These are phyloP conservation scores for Sporothrix pseudoabietina DNA, from an alignment of 2,329 filamentous ascomycete species.

Conservation along the genomic window DNA sequence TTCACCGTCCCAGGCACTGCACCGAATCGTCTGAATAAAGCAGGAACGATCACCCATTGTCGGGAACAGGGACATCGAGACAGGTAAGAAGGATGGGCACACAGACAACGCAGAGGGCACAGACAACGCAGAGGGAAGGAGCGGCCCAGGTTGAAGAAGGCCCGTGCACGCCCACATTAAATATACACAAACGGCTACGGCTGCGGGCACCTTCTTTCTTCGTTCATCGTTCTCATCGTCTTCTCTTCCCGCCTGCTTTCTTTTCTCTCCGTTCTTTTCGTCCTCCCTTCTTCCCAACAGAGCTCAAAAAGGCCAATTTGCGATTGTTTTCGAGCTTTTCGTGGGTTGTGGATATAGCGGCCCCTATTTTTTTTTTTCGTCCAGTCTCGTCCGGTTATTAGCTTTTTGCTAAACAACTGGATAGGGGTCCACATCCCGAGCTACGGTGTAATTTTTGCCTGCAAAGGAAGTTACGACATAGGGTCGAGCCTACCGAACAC, in stretches of 20 bases:
- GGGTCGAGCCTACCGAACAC: neutral
- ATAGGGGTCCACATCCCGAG: slow-evolving; percentile 14
- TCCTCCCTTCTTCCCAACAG: neutral
- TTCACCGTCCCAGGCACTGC: neutral
- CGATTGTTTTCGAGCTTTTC: neutral
- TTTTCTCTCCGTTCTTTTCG: neutral
- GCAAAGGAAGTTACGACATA: neutral
- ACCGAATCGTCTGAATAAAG: neutral
- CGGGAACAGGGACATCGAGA: neutral
- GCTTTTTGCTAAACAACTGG: slow-evolving; percentile 9
- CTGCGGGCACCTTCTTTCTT: neutral
- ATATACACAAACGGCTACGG: slow-evolving; percentile 18
- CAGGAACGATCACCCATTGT: neutral
- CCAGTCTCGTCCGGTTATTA: slow-evolving; percentile 16
- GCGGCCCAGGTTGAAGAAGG: neutral
- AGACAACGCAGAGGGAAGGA: neutral
- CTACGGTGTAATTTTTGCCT: slow-evolving; percentile 10
- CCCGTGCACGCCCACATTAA: slow-evolving; percentile 21
- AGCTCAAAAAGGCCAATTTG: slow-evolving; percentile 6
- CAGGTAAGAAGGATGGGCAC: slow-evolving; percentile 4
- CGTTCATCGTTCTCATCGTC: neutral
- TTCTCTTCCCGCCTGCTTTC: neutral
- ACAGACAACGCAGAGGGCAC: slow-evolving; percentile 11
- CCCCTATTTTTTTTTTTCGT: slow-evolving; percentile 5
- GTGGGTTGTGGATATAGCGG: neutral